phyloP scores from a whole-genome alignment of 345 rosid genomes.

The Salix arbutifolia region DNA sequence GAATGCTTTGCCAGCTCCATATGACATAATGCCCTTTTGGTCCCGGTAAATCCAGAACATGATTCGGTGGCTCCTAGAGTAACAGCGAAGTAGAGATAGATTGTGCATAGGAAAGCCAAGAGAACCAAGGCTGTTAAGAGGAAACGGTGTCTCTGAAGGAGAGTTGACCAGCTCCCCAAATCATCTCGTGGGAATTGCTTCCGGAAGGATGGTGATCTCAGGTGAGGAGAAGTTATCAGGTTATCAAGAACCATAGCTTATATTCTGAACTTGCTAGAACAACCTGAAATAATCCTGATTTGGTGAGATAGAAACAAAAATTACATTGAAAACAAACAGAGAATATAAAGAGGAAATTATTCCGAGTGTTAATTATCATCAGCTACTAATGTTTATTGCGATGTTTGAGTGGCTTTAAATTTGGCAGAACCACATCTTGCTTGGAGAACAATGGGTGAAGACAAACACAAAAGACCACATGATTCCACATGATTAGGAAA shows the following conservation, averaged over 20 bases:
- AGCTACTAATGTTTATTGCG: too few species aligned
- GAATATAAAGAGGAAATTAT: neutral
- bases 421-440: too few species aligned
- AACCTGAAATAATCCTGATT: slow-evolving; percentile 8
- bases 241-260: slow-evolving; percentile 68
- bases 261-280: neutral
- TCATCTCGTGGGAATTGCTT: slow-evolving; percentile 66
- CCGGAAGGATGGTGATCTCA: slow-evolving; percentile 60
- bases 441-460: too few species aligned
- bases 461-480: too few species aligned
- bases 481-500: neutral
- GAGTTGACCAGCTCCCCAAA: slow-evolving; percentile 71
- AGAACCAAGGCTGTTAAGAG: slow-evolving; percentile 77
- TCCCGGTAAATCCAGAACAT: slow-evolving; percentile 68
- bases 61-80: slow-evolving; percentile 60
- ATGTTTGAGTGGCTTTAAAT: too few species aligned
- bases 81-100: slow-evolving; percentile 87
- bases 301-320: neutral
- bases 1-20: slow-evolving; percentile 41
- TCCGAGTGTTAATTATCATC: neutral
- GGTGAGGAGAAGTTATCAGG: slow-evolving; percentile 64
- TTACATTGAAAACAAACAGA: neutral
- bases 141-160: slow-evolving; percentile 72
- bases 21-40: slow-evolving; percentile 55
- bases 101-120: slow-evolving; percentile 71